These are phyloP conservation scores for Pseudocercospora vitis DNA, from an alignment of 2,329 filamentous ascomycete genomes.

Conservation along the genomic window DNA sequence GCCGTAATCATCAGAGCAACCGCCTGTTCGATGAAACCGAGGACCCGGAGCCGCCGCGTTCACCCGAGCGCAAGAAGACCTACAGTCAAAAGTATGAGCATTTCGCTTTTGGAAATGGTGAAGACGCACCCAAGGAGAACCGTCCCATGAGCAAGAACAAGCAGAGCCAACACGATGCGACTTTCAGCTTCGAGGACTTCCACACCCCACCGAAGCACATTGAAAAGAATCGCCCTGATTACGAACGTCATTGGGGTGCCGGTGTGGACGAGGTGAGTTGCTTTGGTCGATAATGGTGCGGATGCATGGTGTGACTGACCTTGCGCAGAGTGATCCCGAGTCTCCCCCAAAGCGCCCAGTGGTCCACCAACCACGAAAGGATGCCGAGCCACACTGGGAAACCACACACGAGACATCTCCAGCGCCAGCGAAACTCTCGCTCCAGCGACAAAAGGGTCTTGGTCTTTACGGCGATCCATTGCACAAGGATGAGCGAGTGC, in stretches of 20 bases:
- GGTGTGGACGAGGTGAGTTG: conserved; percentile 63
- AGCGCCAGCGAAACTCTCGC: conserved; percentile 41
- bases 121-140: conserved; percentile 39
- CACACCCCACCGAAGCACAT: conserved; percentile 75
- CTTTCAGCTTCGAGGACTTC: conserved; percentile 90
- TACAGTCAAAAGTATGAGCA: conserved; percentile 81
- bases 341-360: conserved; percentile 61
- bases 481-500: conserved; percentile 41
- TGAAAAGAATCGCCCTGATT: conserved; percentile 63
- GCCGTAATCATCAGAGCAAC: conserved; percentile 54
- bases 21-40: conserved; percentile 60
- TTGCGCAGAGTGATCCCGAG: conserved; percentile 54
- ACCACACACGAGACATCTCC: conserved; percentile 69
- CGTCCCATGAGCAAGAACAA: conserved; percentile 35
- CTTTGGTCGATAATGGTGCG: conserved; percentile 23
- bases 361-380: conserved; percentile 69
- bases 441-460: conserved; percentile 62
- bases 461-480: conserved; percentile 75
- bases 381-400: conserved; percentile 80
- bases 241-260: conserved; percentile 74
- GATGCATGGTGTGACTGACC: conserved; percentile 10
- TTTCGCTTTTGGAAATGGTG: conserved; percentile 75
- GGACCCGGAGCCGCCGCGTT: conserved; percentile 37
- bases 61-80: conserved; percentile 56
- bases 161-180: conserved; percentile 54